Conservation (phyloP, 371 early-diverging fungal genomes). For the Gilbertella persicaria region DNA sequence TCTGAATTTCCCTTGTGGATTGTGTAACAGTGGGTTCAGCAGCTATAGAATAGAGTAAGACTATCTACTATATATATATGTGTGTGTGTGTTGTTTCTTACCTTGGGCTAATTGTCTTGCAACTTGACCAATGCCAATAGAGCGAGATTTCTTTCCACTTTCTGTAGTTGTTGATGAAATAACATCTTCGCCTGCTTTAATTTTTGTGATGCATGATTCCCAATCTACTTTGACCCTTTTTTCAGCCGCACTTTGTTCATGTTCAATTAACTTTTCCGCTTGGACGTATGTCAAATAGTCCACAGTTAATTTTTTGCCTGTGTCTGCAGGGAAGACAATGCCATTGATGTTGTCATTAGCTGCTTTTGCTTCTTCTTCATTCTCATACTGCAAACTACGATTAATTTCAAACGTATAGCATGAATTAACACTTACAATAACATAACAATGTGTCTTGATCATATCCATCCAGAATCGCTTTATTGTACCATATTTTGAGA, state of each 20-base stretch:
- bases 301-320: slow-evolving; percentile 62
- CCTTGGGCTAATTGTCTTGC: slow-evolving; percentile 46
- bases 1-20: slow-evolving; percentile 1
- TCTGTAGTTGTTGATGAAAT: slow-evolving; percentile 22
- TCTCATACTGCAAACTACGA: slow-evolving; percentile 50
- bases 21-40: slow-evolving; percentile 1
- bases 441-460: slow-evolving; percentile 86
- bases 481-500: slow-evolving; percentile 65
- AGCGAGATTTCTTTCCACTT: slow-evolving; percentile 22
- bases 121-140: slow-evolving; percentile 41
- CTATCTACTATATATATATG: neutral
- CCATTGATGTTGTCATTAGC: slow-evolving; percentile 61
- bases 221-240: slow-evolving; percentile 43
- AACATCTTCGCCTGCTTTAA: slow-evolving; percentile 18
- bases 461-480: slow-evolving; percentile 83
- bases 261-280: slow-evolving; percentile 56
- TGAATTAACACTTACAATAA: slow-evolving; percentile 51
- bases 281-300: slow-evolving; percentile 59
- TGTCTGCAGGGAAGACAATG: slow-evolving; percentile 66
- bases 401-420: neutral
- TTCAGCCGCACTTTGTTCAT: slow-evolving; percentile 61
- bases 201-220: slow-evolving; percentile 29
- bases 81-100: slow-evolving; percentile 4
- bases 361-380: slow-evolving; percentile 45
- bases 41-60: neutral